Evolutionary conservation across 2,329 filamentous ascomycete genomes (phyloP).

Genomic region (Cryphonectria nitschkei): DNA sequence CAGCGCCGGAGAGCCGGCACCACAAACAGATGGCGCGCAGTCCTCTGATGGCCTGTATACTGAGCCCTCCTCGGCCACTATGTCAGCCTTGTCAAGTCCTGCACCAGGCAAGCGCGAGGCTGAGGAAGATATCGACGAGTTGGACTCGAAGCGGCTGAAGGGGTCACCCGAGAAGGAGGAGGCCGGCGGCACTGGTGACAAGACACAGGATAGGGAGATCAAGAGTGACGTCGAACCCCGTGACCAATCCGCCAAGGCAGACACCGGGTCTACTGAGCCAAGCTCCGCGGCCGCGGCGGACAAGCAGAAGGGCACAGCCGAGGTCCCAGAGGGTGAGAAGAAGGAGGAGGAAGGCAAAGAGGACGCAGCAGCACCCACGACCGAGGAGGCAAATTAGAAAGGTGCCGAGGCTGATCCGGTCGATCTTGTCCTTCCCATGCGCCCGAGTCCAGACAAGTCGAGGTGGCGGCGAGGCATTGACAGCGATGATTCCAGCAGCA

Average conservation of each 20-base stretch:
- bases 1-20: conserved; percentile 38
- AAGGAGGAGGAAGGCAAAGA: neutral
- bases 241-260: conserved; percentile 4
- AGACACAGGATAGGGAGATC: neutral
- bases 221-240: neutral
- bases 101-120: conserved; percentile 56
- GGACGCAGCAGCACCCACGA: conserved; percentile 14
- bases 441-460: conserved; percentile 12
- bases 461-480: neutral
- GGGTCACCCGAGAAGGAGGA: conserved; percentile 41
- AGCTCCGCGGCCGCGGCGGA: neutral
- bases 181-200: conserved; percentile 17
- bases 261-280: neutral
- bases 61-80: conserved; percentile 9
- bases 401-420: conserved; percentile 16
- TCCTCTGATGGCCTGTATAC: neutral
- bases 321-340: neutral
- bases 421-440: conserved; percentile 13
- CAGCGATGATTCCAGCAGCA: neutral
- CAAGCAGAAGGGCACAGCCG: neutral
- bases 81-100: conserved; percentile 21
- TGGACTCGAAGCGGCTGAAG: conserved; percentile 53
- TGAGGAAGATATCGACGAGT: conserved; percentile 47
- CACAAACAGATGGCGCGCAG: conserved; percentile 30
- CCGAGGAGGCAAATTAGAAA: conserved; percentile 20